Base-by-base conservation (phyloP, 768 basidiomycete genomes). In the Podaxis sp. region DNA sequence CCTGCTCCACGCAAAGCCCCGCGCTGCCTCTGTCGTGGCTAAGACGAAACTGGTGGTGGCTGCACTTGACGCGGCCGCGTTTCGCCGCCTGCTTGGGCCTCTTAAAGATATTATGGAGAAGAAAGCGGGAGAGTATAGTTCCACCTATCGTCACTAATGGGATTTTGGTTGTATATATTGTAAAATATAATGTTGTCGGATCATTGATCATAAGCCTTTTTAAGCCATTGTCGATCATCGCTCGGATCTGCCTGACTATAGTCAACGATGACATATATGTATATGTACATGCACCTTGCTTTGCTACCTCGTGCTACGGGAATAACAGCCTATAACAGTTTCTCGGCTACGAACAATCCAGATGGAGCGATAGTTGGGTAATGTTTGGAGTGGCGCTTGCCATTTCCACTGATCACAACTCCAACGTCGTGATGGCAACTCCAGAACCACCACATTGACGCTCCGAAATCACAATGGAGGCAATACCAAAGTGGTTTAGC, bases 11-110 rank as follows among this genome's bases (percentile, higher is more conserved):
- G 83, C 89, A 12, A 91, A 90, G 46, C 95, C 95, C 15, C 91
- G 96, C 52, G 96, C 96, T 1, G 96, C 96, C n/a, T 98, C 96
- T 13, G 95, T 99, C 62, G 93, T 93, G 66, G 95, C 95, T 26
- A 71, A 73, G 64, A 83, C 82, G 11, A 93, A 90, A 73, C 84
- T 99, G 48, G 93, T 96, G 73, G 94, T 98, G 12, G 96, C 96
- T 6, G 93, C 93, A 10, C 80, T 99, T 66, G 95, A 95, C 69
- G 93, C 94, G 38, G 85, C 91, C 63, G 91, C 96, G 20, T 99
- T 99, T 71, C 97, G 95, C 12, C 87, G 96, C 44, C 78, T 99
- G 48, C 85, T 99, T 36, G 96, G 96, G 3, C 95, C 95, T 22
- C 78, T 96, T 66, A 87, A 92, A 64, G 95, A 96, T 74, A 88